Conservation (phyloP, 2,329 filamentous ascomycete genomes). For the Aspergillus cejpii region DNA sequence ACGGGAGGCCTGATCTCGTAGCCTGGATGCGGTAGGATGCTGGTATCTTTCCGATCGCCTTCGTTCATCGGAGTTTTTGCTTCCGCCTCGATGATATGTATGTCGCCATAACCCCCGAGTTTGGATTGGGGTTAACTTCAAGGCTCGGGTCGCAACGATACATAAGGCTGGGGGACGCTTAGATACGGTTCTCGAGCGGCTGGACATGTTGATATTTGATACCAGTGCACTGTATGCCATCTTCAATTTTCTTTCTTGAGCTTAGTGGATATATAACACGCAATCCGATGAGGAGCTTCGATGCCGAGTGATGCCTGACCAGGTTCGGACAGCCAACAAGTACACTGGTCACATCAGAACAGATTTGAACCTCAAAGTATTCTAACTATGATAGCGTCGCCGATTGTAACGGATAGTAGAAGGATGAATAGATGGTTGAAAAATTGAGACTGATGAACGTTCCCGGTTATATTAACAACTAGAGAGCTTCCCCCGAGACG, state of each 20-base stretch:
- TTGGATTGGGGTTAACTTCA: conserved; percentile 1
- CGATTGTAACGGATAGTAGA: background rate
- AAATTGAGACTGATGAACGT: background rate
- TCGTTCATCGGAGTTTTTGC: background rate
- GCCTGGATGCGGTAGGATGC: background rate
- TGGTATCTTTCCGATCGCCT: conserved; percentile 4
- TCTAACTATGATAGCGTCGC: too few species aligned
- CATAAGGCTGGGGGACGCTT: background rate
- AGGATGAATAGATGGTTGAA: background rate
- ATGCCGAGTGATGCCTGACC: background rate
- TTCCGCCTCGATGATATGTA: conserved; percentile 1
- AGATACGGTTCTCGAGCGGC: background rate
- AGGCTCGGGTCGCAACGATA: background rate
- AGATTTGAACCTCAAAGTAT: too few species aligned
- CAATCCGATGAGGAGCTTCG: background rate
- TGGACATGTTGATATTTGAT: background rate
- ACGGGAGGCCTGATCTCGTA: background rate
- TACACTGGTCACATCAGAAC: background rate
- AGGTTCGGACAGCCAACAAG: background rate
- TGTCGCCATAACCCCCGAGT: conserved; percentile 8
- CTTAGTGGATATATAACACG: background rate
- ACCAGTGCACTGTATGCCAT: background rate
- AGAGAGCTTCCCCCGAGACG: background rate
- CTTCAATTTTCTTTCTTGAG: background rate
- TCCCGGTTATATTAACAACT: background rate